These are phyloP conservation scores for Chrysanthemum makinoi DNA, from an alignment of 129 eudicot genomes.

Conservation along the genomic window DNA sequence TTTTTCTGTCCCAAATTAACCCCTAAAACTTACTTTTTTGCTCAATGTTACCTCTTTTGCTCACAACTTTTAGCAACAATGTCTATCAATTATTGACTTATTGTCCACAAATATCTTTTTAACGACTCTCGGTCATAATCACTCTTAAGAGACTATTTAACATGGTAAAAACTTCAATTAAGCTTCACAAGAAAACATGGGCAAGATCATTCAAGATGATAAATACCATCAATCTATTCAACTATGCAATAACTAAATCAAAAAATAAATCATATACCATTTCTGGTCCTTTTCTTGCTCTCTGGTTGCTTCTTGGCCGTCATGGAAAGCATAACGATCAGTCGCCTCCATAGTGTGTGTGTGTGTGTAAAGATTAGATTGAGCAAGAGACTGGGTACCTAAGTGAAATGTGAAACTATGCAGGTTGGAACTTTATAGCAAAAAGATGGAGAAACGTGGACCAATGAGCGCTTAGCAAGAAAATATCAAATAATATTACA, in stretches of 20 bases:
- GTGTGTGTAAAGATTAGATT: background rate
- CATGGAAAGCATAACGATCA: background rate
- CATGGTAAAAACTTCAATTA: background rate
- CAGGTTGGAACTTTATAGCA: background rate
- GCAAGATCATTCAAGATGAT: background rate
- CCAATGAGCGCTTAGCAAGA: slow-evolving; percentile 17
- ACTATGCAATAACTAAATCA: background rate
- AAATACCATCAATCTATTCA: slow-evolving; percentile 2
- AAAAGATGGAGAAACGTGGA: background rate
- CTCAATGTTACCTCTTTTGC: background rate
- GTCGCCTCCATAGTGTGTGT: background rate
- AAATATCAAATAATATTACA: background rate
- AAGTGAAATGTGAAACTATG: background rate
- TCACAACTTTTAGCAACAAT: background rate
- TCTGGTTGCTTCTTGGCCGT: background rate
- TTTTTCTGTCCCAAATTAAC: too few species aligned
- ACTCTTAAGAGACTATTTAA: background rate
- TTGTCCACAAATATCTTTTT: background rate
- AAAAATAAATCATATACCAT: slow-evolving; percentile 12
- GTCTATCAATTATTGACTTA: background rate
- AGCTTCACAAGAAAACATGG: background rate
- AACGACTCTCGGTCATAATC: background rate
- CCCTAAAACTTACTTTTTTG: too few species aligned
- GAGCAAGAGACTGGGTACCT: slow-evolving; percentile 12
- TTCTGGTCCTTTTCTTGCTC: background rate